Evolutionary conservation across 352 stramenopile genomes (phyloP).

Genomic region (Pythium guiyangense): DNA sequence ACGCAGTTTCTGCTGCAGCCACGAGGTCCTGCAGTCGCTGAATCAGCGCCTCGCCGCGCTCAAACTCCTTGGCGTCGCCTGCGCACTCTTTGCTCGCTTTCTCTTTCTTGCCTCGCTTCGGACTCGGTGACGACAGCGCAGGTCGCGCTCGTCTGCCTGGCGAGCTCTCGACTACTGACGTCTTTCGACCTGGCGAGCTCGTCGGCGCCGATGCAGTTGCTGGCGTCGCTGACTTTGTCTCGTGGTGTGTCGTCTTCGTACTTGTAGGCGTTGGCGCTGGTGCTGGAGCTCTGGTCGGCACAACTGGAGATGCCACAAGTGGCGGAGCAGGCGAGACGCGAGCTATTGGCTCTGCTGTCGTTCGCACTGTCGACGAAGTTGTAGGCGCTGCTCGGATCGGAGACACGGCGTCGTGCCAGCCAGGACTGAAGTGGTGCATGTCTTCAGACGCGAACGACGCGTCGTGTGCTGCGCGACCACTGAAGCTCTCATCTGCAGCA

Average conservation of each 20-base stretch:
- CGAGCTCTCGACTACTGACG: background rate
- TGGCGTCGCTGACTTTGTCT: background rate
- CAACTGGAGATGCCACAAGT: background rate
- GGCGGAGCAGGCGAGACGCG: no score
- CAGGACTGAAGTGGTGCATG: slow-evolving; percentile 10
- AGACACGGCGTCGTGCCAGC: slow-evolving; percentile 8
- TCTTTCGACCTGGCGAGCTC: background rate
- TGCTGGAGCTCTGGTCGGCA: no score
- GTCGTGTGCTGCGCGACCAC: slow-evolving; percentile 2
- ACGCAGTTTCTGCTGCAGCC: slow-evolving; percentile 17
- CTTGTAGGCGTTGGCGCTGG: background rate
- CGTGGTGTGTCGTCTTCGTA: background rate
- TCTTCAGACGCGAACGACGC: slow-evolving; percentile 10
- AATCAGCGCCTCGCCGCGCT: slow-evolving; percentile 27
- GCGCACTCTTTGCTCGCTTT: slow-evolving; percentile 2
- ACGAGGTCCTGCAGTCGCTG: slow-evolving; percentile 28
- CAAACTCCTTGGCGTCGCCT: slow-evolving; percentile 14
- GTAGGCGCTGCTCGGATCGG: background rate
- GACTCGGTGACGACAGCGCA: slow-evolving; percentile 7
- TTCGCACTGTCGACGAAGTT: background rate
- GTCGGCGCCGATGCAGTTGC: background rate
- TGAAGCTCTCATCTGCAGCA: slow-evolving; percentile 1
- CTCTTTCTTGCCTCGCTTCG: slow-evolving; percentile 10
- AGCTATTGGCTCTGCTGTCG: background rate
- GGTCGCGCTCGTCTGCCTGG: background rate